These are phyloP conservation scores for Eucalyptus paniculata DNA, from an alignment of 345 rosid genomes.

Conservation along the genomic window DNA sequence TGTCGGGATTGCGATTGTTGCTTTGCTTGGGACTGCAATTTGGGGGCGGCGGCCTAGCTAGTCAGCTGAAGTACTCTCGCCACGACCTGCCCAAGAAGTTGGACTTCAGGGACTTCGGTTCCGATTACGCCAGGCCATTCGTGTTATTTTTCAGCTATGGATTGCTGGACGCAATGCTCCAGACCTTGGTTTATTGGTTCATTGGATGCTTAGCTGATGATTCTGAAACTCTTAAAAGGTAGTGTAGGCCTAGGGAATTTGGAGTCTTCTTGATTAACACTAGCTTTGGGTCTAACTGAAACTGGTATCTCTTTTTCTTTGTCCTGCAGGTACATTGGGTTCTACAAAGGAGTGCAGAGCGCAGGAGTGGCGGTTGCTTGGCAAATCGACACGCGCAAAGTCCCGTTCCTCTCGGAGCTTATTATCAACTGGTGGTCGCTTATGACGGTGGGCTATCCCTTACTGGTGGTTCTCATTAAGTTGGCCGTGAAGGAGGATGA, in stretches of 20 bases:
- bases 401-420: slow-evolving; percentile 44
- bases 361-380: slow-evolving; percentile 95
- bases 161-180: slow-evolving; percentile 74
- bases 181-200: slow-evolving; percentile 85
- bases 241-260: background rate
- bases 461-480: slow-evolving; percentile 46
- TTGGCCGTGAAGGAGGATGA: slow-evolving; percentile 51
- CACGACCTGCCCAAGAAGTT: slow-evolving; percentile 21
- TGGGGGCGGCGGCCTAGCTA: slow-evolving; percentile 92
- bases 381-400: slow-evolving; percentile 72
- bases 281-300: background rate
- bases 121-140: slow-evolving; percentile 50
- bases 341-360: slow-evolving; percentile 88
- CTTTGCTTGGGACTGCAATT: slow-evolving; percentile 39
- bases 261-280: background rate
- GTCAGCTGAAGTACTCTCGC: slow-evolving; percentile 36
- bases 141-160: slow-evolving; percentile 67
- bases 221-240: slow-evolving; percentile 60
- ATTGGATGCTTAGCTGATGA: slow-evolving; percentile 84
- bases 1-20: slow-evolving; percentile 50
- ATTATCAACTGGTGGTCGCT: slow-evolving; percentile 86
- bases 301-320: background rate
- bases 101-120: slow-evolving; percentile 66
- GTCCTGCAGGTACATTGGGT: slow-evolving; percentile 52
- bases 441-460: slow-evolving; percentile 63